Percentiles rank a stretch among this genome's conserved stretches.
These are phyloP conservation scores for Mycena maculata DNA, from an alignment of 768 basidiomycete genomes.

Conservation along the genomic window DNA sequence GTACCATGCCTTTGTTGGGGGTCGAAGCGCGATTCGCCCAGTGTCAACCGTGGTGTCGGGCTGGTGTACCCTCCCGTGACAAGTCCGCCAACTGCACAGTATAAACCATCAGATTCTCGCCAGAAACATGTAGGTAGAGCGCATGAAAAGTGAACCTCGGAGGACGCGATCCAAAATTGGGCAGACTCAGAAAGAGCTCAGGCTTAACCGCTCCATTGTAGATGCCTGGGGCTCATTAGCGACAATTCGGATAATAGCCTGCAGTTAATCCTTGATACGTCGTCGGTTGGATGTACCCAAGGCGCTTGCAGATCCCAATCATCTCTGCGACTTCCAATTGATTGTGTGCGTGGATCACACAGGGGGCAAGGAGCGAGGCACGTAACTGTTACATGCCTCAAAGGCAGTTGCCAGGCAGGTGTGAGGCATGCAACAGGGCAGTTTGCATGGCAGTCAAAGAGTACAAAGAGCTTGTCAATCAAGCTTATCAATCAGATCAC, in stretches of 20 bases:
- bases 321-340: conserved; percentile 76
- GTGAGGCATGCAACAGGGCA: too few species aligned
- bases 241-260: too few species aligned
- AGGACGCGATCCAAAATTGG: conserved; percentile 68
- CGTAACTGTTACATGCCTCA: too few species aligned
- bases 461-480: too few species aligned
- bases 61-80: conserved; percentile 65
- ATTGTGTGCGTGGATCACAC: too few species aligned
- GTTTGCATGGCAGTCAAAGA: too few species aligned
- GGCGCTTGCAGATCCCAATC: conserved; percentile 65
- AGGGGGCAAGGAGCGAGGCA: too few species aligned
- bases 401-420: too few species aligned
- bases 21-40: conserved; percentile 71
- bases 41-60: conserved; percentile 53
- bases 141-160: conserved; percentile 66
- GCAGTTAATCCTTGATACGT: conserved; percentile 56
- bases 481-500: too few species aligned
- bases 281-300: conserved; percentile 64
- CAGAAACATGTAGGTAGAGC: conserved; percentile 31
- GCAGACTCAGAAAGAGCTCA: conserved; percentile 64
- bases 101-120: neutral
- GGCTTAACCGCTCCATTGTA: conserved; percentile 55
- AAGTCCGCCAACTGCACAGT: conserved; percentile 60
- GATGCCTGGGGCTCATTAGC: too few species aligned
- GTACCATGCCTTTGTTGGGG: conserved; percentile 58